A percentile compares a stretch with the other conserved stretches of the same genome.
phyloP scores from a whole-genome alignment of 495 filamentous ascomycete species.

The Aspergillus nidulans region DNA sequence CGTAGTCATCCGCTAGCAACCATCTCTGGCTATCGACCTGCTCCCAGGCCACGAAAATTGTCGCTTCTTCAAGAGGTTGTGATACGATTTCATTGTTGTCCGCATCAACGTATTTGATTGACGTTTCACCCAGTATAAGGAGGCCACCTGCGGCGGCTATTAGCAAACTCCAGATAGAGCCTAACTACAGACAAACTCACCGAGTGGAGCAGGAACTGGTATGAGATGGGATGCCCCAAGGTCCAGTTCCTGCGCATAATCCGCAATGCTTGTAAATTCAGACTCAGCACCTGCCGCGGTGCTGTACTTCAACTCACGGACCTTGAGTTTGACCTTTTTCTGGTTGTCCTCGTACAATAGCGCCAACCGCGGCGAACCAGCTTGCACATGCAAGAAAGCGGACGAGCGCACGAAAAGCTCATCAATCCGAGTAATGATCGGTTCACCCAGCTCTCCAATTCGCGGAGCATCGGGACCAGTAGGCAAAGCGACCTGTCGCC shows the following conservation, averaged over 20 bases:
- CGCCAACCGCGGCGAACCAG: constrained; percentile 70
- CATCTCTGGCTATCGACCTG: constrained; percentile 74
- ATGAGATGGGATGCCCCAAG: constrained; percentile 76
- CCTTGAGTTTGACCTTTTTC: constrained; percentile 57
- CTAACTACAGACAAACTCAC: constrained; percentile 29
- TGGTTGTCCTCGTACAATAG: constrained; percentile 74
- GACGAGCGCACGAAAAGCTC: constrained; percentile 84
- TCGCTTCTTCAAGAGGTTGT: constrained; percentile 61
- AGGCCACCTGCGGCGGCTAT: constrained; percentile 53
- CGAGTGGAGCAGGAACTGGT: constrained; percentile 63
- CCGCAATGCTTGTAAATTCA: constrained; percentile 48
- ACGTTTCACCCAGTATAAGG: constrained; percentile 80
- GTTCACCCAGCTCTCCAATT: constrained; percentile 59
- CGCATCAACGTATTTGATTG: constrained; percentile 76
- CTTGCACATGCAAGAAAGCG: constrained; percentile 71
- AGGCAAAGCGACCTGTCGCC: constrained; percentile 21
- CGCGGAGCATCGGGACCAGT: constrained; percentile 33
- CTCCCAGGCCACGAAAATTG: constrained; percentile 85
- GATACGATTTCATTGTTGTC: constrained; percentile 58
- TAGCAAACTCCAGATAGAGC: constrained; percentile 1
- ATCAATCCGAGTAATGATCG: constrained; percentile 68
- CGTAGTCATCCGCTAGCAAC: constrained; percentile 87
- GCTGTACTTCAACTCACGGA: constrained; percentile 52
- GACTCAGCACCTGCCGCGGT: constrained; percentile 44
- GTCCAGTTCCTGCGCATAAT: constrained; percentile 58